These are phyloP conservation scores for Cystobasidiaceae sp. DNA, from an alignment of 1,284 basidiomycete species.

Conservation along the genomic window DNA sequence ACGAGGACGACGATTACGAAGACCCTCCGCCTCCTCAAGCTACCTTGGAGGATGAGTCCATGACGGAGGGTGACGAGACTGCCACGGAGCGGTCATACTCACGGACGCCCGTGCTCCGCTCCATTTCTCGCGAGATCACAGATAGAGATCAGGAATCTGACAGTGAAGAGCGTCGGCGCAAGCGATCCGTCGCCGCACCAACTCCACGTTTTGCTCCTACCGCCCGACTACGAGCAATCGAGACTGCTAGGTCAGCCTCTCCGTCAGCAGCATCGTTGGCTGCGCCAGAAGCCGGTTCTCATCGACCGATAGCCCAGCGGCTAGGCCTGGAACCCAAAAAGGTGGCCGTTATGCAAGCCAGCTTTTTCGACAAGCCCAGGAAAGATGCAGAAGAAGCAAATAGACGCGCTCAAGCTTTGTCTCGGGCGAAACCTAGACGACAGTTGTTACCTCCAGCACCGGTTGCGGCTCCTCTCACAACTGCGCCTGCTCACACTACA, in stretches of 20 bases:
- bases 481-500: neutral
- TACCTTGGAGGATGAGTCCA: conserved; percentile 26
- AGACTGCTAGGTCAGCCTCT: conserved; percentile 30
- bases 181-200: conserved; percentile 22
- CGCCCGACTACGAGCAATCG: conserved; percentile 1
- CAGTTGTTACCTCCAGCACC: conserved; percentile 6
- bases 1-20: conserved; percentile 4
- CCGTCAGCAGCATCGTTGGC: neutral
- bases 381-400: neutral
- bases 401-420: neutral
- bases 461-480: conserved; percentile 15
- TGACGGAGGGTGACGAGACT: conserved; percentile 14
- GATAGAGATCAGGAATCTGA: conserved; percentile 1
- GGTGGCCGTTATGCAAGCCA: conserved; percentile 86
- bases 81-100: conserved; percentile 11
- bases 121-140: neutral
- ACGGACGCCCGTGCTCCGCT: conserved; percentile 5
- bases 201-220: conserved; percentile 17
- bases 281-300: conserved; percentile 7
- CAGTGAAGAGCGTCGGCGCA: conserved; percentile 8
- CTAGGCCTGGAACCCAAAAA: conserved; percentile 71
- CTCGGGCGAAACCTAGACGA: no score
- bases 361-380: conserved; percentile 56
- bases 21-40: conserved; percentile 22
- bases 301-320: conserved; percentile 59